A percentile compares a stretch with the other conserved stretches of the same genome.
Evolutionary conservation across 805 yeast species (phyloP).

Genomic region (Barnettozyma sucrosica): DNA sequence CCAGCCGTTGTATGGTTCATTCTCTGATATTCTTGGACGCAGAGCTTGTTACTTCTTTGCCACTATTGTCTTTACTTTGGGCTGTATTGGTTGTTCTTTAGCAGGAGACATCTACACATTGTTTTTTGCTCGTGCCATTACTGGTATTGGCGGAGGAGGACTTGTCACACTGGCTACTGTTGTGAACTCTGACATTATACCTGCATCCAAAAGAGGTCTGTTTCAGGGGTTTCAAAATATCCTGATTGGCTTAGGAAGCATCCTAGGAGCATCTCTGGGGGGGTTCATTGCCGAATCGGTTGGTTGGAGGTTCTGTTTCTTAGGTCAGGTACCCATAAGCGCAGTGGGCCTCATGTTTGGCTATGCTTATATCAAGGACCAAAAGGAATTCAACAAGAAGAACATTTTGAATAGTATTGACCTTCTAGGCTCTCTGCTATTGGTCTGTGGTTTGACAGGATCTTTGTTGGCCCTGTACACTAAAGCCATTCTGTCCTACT

Average conservation of each 20-base stretch:
- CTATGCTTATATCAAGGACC: constrained; percentile 26
- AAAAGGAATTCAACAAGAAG: constrained; percentile 21
- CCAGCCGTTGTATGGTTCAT: constrained; percentile 37
- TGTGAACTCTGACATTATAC: constrained; percentile 34
- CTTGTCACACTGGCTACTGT: constrained; percentile 34
- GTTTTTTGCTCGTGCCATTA: constrained; percentile 31
- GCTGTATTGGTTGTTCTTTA: constrained; percentile 34
- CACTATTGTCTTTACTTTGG: constrained; percentile 28
- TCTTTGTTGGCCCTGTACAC: constrained; percentile 27
- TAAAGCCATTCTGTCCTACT: constrained; percentile 10
- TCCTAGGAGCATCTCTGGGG: constrained; percentile 35
- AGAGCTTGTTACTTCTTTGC: constrained; percentile 32
- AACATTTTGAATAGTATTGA: constrained; percentile 27
- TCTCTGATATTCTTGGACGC: constrained; percentile 35
- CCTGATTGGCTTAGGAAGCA: constrained; percentile 32
- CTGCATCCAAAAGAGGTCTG: constrained; percentile 32
- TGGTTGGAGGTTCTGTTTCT: constrained; percentile 39
- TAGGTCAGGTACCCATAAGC: constrained; percentile 32
- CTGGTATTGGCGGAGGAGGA: constrained; percentile 41
- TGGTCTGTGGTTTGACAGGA: constrained; percentile 30
- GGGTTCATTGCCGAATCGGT: constrained; percentile 30
- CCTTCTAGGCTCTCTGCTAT: constrained; percentile 28
- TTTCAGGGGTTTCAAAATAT: constrained; percentile 37
- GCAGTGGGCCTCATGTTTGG: constrained; percentile 27
- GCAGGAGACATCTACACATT: constrained; percentile 26